Base-by-base conservation (phyloP, 2,329 filamentous ascomycete genomes). In the Pestalotiopsis sp. region DNA sequence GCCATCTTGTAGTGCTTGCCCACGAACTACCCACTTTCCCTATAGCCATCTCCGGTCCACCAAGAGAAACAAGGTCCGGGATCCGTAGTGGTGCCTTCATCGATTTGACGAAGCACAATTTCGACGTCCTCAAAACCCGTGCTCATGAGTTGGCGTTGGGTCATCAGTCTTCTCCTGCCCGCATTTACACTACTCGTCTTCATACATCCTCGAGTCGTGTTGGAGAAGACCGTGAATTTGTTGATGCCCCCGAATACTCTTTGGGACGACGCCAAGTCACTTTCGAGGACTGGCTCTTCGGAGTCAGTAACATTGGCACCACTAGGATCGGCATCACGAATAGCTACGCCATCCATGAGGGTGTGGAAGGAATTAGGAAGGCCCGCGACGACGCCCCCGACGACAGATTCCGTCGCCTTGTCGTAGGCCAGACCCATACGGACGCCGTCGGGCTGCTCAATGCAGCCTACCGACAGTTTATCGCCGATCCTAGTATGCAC, bases 381-480 rank as follows among this genome's bases (percentile, higher is more conserved):
- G 27, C n/a, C 12, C 2, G 13, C 23, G 13, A 7, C 7, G 14
- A 11, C 4, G 27, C 14, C 5, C 9, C 14, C 31, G 31, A 17
- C 3, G 59, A 23, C 36, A 6, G 31, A n/a, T 41, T n/a, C 13
- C 23, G 20, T 17, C 9, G 59, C 36, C 41, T 23, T 39, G 17
- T 62, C 59, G 27, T 62, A 62, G 36, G 59, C 59, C 59, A 62
- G 59, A 13, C 59, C 59, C 59, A 62, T 62, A 4, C 59, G 59
- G 6, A 62, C 59, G 27, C 59, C 59, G n/a, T 39, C 27, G 12
- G 27, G 59, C 6, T 14, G 31, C 13, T 62, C 59, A 13, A 62
- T 23, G 31, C 59, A n/a, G 27, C 59, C 59, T 4, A 62, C 59
- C 4, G 31, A 17, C 59, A 62, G 31, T 23, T 13, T 2, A 41